Evolutionary conservation across 2,329 filamentous ascomycete species (phyloP), one percentile per base, ranked within the genome.

Genomic region (Bipolaris sorokiniana): DNA sequence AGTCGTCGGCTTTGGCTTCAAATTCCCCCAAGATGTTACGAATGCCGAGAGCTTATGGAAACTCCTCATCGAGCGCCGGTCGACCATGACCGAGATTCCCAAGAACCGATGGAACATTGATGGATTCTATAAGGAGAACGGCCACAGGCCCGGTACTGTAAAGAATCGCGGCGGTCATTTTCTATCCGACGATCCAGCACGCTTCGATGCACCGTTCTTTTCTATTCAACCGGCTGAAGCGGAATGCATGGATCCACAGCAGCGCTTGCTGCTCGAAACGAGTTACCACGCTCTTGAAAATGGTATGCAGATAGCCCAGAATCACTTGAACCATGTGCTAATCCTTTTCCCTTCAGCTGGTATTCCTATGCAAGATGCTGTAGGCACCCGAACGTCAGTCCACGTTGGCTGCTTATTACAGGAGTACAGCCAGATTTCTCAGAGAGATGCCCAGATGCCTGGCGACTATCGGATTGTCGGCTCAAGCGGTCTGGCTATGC

Each of bases 1-100:
- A 5, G 67, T 80, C 11, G 64, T 79, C 40, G 77, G 77, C 31
- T 73, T 76, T 44, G 65, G 70, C 6, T 61, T 67, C 48, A 65
- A 63, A 20, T 66, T 72, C 22, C 67, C 69, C 2, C 59, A 66
- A 44, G 63, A 62, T 42, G 59, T 62, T 0, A 58, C 51, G 1
- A 47, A 49, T 1, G 49, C 59, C 15, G 61, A 66, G 9, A 52
- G 42, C 28, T 53, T 71, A 9, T 71, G 69, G 69, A 57, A 61
- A 13, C 54, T 70, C n/a, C 57, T 70, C 7, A 40, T 58, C 20
- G 54, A 63, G 22, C 53, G 60, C 15, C 51, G 61, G 9, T 55
- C 51, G 1, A 61, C 59, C 28, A 54, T 54, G 49, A 67, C 67
- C 7, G 55, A 63, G 18, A 48, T 61, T 3, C 68, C 68, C 1